Conservation (phyloP, 2,329 filamentous ascomycete genomes). For the Fusarium compactum region DNA sequence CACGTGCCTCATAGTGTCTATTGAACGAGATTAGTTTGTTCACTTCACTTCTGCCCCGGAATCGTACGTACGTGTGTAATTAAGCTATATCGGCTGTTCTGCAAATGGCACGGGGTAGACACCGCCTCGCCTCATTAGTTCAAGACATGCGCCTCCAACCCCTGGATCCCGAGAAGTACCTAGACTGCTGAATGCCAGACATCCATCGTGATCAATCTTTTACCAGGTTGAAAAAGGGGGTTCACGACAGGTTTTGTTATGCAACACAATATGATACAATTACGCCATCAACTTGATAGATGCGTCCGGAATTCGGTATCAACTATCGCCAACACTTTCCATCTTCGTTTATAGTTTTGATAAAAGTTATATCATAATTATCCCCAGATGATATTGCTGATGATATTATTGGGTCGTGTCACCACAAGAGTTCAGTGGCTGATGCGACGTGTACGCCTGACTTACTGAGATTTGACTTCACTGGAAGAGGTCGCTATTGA, state of each 20-base stretch:
- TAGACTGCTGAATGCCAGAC: constrained; percentile 5
- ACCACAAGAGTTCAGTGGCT: no score
- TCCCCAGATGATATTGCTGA: neutral
- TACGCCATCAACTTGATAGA: neutral
- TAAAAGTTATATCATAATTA: neutral
- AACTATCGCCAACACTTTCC: constrained; percentile 3
- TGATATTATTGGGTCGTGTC: no score
- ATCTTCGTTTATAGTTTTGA: neutral
- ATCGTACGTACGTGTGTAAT: constrained; percentile 26
- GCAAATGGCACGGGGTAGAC: constrained; percentile 14
- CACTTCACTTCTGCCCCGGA: constrained; percentile 18
- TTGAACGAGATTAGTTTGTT: constrained; percentile 22
- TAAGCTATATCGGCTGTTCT: constrained; percentile 25
- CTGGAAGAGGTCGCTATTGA: no score
- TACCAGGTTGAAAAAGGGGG: constrained; percentile 19
- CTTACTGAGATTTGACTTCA: no score
- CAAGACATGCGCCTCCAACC: constrained; percentile 4
- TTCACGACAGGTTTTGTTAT: neutral
- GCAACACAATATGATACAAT: constrained; percentile 4
- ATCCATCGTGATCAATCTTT: constrained; percentile 13
- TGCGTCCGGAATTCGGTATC: neutral
- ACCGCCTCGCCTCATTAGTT: constrained; percentile 18
- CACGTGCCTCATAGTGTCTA: constrained; percentile 42
- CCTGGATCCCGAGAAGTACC: neutral
- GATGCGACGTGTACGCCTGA: no score